Conservation (phyloP, 2,329 filamentous ascomycete species). For the Pseudopyricularia javanii region DNA sequence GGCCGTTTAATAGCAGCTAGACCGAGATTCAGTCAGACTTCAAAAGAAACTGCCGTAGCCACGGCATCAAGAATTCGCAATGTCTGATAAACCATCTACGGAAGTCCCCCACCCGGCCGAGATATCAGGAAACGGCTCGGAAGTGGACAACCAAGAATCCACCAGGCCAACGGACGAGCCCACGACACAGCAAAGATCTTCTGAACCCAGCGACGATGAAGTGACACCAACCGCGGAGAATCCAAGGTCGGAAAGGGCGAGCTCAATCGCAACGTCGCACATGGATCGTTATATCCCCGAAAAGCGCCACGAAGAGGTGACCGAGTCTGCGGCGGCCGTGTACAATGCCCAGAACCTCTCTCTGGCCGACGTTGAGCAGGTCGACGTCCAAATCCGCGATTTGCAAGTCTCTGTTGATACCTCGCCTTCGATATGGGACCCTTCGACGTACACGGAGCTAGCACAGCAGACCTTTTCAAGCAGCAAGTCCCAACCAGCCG, state of each 20-base stretch:
- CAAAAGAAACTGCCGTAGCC: not conserved
- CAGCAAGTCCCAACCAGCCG: conserved; percentile 11
- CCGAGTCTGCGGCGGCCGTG: not conserved
- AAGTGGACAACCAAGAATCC: not conserved
- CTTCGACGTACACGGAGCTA: conserved; percentile 29
- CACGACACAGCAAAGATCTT: not conserved
- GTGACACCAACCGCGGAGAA: not conserved
- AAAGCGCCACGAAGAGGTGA: not conserved
- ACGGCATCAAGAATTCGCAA: not conserved
- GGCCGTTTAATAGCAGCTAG: not conserved
- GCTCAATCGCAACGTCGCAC: conserved; percentile 17
- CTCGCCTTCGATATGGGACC: conserved; percentile 39
- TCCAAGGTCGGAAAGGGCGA: conserved; percentile 12
- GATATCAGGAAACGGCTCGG: not conserved
- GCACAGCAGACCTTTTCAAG: conserved; percentile 18
- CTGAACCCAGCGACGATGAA: not conserved
- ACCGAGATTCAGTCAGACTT: not conserved
- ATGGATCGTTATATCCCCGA: conserved; percentile 10
- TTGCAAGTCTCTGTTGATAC: conserved; percentile 46
- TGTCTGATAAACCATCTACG: not conserved
- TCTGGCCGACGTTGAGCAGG: conserved; percentile 40
- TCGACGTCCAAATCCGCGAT: conserved; percentile 39
- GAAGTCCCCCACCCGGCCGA: not conserved
- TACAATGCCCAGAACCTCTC: conserved; percentile 24
- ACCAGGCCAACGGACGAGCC: not conserved